Evolutionary conservation across 441 rosid genomes (phyloP), one percentile per base, ranked within the genome.

Genomic region (Erodium texanum): DNA sequence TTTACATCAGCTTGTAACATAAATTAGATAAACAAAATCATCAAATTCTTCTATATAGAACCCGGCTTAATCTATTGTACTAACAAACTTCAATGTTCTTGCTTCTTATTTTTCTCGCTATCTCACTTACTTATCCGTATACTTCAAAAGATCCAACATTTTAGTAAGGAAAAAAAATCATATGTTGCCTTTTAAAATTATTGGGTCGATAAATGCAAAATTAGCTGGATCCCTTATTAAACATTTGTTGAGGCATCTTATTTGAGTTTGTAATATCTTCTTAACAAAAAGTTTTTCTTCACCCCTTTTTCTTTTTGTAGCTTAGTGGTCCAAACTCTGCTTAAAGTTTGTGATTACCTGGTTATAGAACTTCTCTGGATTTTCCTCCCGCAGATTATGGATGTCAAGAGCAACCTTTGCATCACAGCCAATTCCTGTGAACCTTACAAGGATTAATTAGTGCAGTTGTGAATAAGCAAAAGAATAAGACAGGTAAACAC

Each of bases 331-430:
- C 59, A 24, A 74, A 62, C 66, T 15, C 24, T 65, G 19, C 27
- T 52, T 29, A 54, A 66, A 76, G 23, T 24, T 66, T 48, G 64
- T 45, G 11, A 66, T 72, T 71, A 88, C 95, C 96, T 94, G 98
- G 76, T 85, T 92, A 68, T 90, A 90, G 72, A 89, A 94, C 79
- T 84, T 88, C 70, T 94, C 98, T 29, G 96, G 98, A 78, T 92
- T 90, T 81, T 92, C 97, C 81, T 94, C 98, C 69, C 97, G 85
- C 65, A 92, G 77, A 78, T 87, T 94, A 82, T 92, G 98, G 78
- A 92, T 94, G 68, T 94, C 98, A 79, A 94, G 76, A 68, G 98
- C 98, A 27, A 94, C 96, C 87, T 92, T 94, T 1, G 99, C 99
- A 84, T 94, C 99, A 82, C 96, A 92, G 5, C 98, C 99, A 66